Percentiles rank a stretch among this genome's conserved stretches.
Evolutionary conservation across 75 land plant genomes (phyloP).

Genomic region (Picea sitchensis): DNA sequence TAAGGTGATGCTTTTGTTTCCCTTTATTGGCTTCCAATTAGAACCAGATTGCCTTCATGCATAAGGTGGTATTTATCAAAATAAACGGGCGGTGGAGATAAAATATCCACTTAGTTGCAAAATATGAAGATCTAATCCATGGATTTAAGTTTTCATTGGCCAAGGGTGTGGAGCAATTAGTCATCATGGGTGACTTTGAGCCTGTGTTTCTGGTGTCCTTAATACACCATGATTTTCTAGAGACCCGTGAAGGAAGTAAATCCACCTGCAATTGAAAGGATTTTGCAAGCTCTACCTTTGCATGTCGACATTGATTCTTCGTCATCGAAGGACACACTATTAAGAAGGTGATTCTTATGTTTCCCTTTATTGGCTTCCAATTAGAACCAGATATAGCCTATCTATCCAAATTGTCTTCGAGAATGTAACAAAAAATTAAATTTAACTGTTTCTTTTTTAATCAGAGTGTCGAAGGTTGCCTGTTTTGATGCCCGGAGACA

Average conservation of each 20-base stretch:
- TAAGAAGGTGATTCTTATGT: not conserved
- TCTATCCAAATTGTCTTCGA: not conserved
- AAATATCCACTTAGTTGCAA: no score
- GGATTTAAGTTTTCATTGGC: no score
- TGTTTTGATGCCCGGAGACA: slow-evolving; percentile 38
- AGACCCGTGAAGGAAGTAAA: no score
- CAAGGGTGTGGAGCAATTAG: no score
- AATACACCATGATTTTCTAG: no score
- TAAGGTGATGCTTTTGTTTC: not conserved
- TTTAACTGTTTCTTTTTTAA: not conserved
- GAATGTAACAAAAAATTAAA: not conserved
- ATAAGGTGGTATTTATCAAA: no score
- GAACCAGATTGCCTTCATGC: not conserved
- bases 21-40: not conserved
- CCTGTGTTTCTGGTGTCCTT: no score
- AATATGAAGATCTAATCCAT: no score
- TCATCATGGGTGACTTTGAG: no score
- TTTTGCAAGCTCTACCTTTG: not conserved
- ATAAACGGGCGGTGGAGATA: no score
- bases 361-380: not conserved
- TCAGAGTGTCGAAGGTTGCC: slow-evolving; percentile 19
- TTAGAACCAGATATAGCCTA: not conserved
- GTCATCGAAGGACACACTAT: no score
- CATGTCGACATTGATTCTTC: not conserved
- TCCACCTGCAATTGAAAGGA: no score